A percentile compares a stretch with the other conserved stretches of the same genome.
Conservation (phyloP, 2,329 filamentous ascomycete species). For the Remersonia thermophila region DNA sequence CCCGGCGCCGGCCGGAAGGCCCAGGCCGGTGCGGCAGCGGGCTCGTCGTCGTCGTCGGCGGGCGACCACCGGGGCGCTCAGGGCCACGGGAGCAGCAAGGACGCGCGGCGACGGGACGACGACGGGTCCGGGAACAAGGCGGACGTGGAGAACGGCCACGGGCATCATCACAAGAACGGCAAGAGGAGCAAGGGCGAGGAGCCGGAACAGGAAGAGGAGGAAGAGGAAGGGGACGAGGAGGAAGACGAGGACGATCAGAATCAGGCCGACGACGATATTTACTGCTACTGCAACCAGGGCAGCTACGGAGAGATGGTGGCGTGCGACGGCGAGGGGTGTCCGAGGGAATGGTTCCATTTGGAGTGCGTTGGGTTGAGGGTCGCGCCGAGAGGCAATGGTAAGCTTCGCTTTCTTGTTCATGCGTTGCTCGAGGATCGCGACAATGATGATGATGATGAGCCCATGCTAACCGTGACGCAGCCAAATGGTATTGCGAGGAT, state of each 20-base stretch:
- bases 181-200: constrained; percentile 8
- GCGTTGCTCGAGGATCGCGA: too few relatives aligned
- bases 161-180: constrained; percentile 9
- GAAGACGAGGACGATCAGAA: constrained; percentile 57
- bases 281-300: constrained; percentile 69
- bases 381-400: constrained; percentile 64
- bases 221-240: constrained; percentile 22
- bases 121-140: not conserved
- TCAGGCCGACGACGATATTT: constrained; percentile 58
- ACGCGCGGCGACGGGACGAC: not conserved
- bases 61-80: too few relatives aligned
- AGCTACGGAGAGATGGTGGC: constrained; percentile 80
- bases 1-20: not conserved
- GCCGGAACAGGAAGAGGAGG: constrained; percentile 2
- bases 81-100: too few relatives aligned
- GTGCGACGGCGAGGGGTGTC: constrained; percentile 61
- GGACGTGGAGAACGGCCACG: too few relatives aligned
- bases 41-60: too few relatives aligned
- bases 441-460: too few relatives aligned
- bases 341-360: constrained; percentile 72
- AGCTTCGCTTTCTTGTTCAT: constrained; percentile 24
- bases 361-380: constrained; percentile 70
- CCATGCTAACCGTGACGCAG: constrained; percentile 30
- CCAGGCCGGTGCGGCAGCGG: not conserved
- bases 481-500: constrained; percentile 74